These are phyloP conservation scores for Polyporus tsugae DNA, from an alignment of 1,284 basidiomycete genomes.

Conservation along the genomic window DNA sequence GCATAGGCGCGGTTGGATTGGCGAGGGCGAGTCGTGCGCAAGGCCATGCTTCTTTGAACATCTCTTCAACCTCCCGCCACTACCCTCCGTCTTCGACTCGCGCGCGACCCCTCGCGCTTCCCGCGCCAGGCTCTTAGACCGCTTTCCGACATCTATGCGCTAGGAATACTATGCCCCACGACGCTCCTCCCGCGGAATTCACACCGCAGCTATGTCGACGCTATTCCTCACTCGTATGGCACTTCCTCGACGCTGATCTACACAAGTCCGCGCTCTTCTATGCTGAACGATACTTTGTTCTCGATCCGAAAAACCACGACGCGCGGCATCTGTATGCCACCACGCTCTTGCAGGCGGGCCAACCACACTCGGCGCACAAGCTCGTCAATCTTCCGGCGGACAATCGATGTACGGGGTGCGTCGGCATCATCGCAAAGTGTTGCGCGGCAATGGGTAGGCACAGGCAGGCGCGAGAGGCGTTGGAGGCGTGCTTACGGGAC, in stretches of 20 bases:
- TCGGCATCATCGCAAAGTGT: slow-evolving; percentile 82
- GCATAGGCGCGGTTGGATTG: slow-evolving; percentile 38
- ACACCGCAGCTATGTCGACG: slow-evolving; percentile 66
- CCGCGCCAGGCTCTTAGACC: slow-evolving; percentile 14
- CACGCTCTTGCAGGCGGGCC: slow-evolving; percentile 75
- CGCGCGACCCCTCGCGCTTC: slow-evolving; percentile 17
- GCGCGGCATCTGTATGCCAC: slow-evolving; percentile 86
- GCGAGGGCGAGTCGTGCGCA: slow-evolving; percentile 21
- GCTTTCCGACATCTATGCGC: slow-evolving; percentile 34
- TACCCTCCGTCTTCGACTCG: slow-evolving; percentile 14
- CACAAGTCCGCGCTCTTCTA: slow-evolving; percentile 82
- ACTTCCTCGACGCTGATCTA: slow-evolving; percentile 80
- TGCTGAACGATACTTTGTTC: slow-evolving; percentile 79
- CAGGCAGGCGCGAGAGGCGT: slow-evolving; percentile 73
- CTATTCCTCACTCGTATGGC: slow-evolving; percentile 75
- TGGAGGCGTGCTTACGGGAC: slow-evolving; percentile 68
- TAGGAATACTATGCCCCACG: slow-evolving; percentile 54
- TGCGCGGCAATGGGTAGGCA: slow-evolving; percentile 77
- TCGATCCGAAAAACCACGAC: slow-evolving; percentile 77
- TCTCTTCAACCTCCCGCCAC: slow-evolving; percentile 24
- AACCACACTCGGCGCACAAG: slow-evolving; percentile 80
- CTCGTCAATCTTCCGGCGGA: slow-evolving; percentile 70
- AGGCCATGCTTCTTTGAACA: slow-evolving; percentile 25
- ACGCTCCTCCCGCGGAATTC: slow-evolving; percentile 50
- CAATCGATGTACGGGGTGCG: slow-evolving; percentile 75